Conservation (phyloP, 108 stramenopile species). For the Skeletonema marinoi region DNA sequence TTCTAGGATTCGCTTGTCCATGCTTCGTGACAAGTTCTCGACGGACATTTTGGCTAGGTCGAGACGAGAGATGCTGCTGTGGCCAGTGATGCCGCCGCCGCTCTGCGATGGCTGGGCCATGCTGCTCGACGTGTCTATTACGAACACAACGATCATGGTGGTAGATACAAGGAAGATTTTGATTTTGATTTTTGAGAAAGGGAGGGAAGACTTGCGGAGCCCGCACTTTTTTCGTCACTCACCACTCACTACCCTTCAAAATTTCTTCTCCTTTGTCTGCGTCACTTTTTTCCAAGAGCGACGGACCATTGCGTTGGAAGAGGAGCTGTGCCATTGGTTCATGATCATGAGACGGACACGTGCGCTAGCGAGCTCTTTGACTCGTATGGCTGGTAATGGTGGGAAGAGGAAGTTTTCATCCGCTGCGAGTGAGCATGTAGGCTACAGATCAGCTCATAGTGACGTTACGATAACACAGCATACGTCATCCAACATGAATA, state of each 20-base stretch:
- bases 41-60: constrained; percentile 83
- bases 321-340: too few relatives aligned
- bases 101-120: constrained; percentile 53
- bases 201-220: too few relatives aligned
- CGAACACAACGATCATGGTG: constrained; percentile 80
- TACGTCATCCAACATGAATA: not conserved
- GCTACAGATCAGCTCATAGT: not conserved
- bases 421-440: not conserved
- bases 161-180: too few relatives aligned
- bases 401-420: not conserved
- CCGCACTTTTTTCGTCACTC: too few relatives aligned
- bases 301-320: too few relatives aligned
- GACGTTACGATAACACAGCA: constrained; percentile 3
- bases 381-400: not conserved
- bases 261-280: too few relatives aligned
- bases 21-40: constrained; percentile 59
- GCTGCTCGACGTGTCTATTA: constrained; percentile 80
- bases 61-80: constrained; percentile 59
- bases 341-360: not conserved
- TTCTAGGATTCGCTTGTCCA: constrained; percentile 64
- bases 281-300: too few relatives aligned
- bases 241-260: too few relatives aligned
- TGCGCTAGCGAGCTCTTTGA: not conserved
- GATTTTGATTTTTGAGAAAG: not conserved
- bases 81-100: constrained; percentile 7